Conservation (phyloP, 2,329 filamentous ascomycete species). For the Hypoxylon sp. region DNA sequence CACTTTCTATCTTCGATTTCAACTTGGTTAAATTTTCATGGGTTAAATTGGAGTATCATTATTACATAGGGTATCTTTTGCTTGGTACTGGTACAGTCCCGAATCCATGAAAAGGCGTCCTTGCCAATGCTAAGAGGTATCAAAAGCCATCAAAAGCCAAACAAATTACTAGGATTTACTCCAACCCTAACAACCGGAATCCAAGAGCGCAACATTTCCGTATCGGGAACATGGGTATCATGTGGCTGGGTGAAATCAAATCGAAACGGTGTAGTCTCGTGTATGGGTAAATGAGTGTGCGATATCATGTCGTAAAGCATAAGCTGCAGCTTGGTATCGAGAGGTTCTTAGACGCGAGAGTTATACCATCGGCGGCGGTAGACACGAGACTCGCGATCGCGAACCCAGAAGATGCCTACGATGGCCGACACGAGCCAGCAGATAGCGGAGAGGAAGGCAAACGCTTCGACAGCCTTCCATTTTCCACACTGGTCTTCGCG, state of each 20-base stretch:
- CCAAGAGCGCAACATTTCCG: not conserved
- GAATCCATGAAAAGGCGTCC: not conserved
- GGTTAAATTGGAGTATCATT: conserved; percentile 14
- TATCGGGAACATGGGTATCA: not conserved
- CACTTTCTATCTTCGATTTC: not conserved
- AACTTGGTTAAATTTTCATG: not conserved
- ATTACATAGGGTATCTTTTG: conserved; percentile 28
- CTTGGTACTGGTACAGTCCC: conserved; percentile 5
- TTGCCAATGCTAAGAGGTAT: not conserved
- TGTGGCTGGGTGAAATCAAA: not conserved
- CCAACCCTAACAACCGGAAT: conserved; percentile 6
- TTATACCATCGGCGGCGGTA: conserved; percentile 50
- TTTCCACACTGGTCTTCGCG: conserved; percentile 69
- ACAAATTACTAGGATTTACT: not conserved
- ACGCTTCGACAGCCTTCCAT: conserved; percentile 78
- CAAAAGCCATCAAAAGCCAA: not conserved
- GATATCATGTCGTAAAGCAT: not conserved
- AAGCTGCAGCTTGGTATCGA: not conserved
- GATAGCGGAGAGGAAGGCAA: conserved; percentile 77
- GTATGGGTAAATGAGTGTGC: not conserved
- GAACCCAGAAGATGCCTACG: conserved; percentile 67
- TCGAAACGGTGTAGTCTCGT: not conserved
- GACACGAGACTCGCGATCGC: conserved; percentile 53
- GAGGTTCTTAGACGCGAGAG: conserved; percentile 46
- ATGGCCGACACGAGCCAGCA: conserved; percentile 75